phyloP scores from a whole-genome alignment of 768 basidiomycete species.

The Suillus alpinus region DNA sequence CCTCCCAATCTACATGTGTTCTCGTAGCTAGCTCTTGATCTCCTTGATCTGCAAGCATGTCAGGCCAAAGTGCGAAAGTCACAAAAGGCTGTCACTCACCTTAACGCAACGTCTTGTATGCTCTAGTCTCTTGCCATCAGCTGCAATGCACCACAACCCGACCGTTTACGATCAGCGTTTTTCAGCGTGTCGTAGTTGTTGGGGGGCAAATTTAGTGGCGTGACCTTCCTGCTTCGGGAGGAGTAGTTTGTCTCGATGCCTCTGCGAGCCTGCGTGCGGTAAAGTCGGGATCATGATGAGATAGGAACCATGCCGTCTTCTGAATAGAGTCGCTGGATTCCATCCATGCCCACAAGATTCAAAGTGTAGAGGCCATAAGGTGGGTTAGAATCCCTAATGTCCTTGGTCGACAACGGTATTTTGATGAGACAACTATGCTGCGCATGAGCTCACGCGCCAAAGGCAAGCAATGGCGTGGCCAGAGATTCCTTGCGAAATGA shows the following conservation, averaged over 20 bases:
- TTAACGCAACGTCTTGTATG: slow-evolving; percentile 65
- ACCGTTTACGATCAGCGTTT: slow-evolving; percentile 60
- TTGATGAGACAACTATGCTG: slow-evolving; percentile 19
- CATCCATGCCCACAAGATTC: slow-evolving; percentile 75
- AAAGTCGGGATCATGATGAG: slow-evolving; percentile 72
- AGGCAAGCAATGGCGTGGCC: background rate
- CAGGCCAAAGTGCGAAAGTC: background rate
- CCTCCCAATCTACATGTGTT: too few relatives aligned
- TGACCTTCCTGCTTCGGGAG: slow-evolving; percentile 25
- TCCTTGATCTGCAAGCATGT: slow-evolving; percentile 27
- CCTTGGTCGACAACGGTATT: slow-evolving; percentile 22
- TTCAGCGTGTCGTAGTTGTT: slow-evolving; percentile 41
- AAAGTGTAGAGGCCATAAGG: too few relatives aligned
- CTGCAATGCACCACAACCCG: slow-evolving; percentile 73
- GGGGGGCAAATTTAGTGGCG: slow-evolving; percentile 46
- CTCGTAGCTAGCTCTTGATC: too few relatives aligned
- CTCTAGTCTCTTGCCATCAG: too few relatives aligned
- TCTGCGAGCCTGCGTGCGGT: too few relatives aligned
- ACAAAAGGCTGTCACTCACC: slow-evolving; percentile 37
- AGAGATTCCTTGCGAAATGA: background rate
- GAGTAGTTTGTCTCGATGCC: slow-evolving; percentile 24
- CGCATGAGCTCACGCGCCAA: slow-evolving; percentile 15
- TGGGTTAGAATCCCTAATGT: too few relatives aligned
- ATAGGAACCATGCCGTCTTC: too few relatives aligned
- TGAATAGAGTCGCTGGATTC: slow-evolving; percentile 68